Conservation (phyloP, 177 flowering plant species). For the Tripterygium wilfordii region DNA sequence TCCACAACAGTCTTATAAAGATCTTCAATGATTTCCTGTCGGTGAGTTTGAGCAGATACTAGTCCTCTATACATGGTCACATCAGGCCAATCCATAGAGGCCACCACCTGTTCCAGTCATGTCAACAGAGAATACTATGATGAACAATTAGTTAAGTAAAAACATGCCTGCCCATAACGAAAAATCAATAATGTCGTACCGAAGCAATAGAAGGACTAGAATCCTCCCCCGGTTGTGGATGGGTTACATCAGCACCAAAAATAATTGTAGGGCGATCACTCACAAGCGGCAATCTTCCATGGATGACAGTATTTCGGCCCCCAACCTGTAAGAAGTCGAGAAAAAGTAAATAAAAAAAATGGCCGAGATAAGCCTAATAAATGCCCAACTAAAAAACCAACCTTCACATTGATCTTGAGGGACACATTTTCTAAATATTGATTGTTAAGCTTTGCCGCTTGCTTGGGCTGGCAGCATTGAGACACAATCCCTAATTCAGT, state of each 20-base stretch:
- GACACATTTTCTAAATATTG: conserved; percentile 81
- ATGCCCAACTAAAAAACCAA: conserved; percentile 20
- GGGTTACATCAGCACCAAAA: conserved; percentile 96
- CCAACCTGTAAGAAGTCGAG: conserved; percentile 45
- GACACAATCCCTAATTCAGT: conserved; percentile 79
- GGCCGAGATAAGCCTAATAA: background rate
- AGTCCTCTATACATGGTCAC: conserved; percentile 35
- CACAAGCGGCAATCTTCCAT: conserved; percentile 40
- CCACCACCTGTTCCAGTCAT: conserved; percentile 30
- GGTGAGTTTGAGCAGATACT: conserved; percentile 37
- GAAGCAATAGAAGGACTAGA: conserved; percentile 90
- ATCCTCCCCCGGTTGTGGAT: conserved; percentile 83
- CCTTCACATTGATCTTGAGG: conserved; percentile 92
- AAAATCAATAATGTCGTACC: conserved; percentile 22
- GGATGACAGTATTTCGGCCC: conserved; percentile 60
- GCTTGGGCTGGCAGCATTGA: conserved; percentile 71
- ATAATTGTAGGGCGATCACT: conserved; percentile 67
- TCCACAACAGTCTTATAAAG: conserved; percentile 39
- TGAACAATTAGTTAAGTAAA: background rate
- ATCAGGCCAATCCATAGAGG: conserved; percentile 55
- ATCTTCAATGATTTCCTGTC: conserved; percentile 65
- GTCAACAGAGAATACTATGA: background rate
- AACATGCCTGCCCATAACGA: too few relatives aligned
- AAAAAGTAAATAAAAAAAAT: background rate
- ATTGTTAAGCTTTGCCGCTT: conserved; percentile 26